These are phyloP conservation scores for Rubia tinctorum DNA, from an alignment of 305 asterid species.

Conservation along the genomic window DNA sequence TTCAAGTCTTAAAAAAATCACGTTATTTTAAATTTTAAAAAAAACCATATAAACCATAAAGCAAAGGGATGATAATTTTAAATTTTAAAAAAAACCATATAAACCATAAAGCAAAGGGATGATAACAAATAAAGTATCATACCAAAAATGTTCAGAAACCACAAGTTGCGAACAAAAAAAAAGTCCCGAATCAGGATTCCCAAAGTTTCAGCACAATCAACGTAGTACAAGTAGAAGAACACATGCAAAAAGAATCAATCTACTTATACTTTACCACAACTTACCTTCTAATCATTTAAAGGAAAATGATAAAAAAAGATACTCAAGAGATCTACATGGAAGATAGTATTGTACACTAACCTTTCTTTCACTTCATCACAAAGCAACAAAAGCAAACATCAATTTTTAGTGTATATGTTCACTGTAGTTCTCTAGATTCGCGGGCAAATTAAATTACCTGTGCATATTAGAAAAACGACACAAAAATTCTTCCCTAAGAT, in stretches of 20 bases:
- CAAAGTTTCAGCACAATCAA: background rate
- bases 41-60: background rate
- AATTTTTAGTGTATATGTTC: too few species aligned
- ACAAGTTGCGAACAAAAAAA: background rate
- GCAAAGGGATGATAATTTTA: too few species aligned
- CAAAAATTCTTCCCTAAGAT: too few species aligned
- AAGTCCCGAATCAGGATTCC: background rate
- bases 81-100: background rate
- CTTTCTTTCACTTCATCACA: background rate
- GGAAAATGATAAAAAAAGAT: background rate
- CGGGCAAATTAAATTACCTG: background rate
- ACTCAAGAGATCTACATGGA: constrained; percentile 9
- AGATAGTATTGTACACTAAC: background rate
- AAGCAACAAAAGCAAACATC: background rate
- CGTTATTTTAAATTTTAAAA: too few species aligned
- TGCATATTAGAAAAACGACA: too few species aligned
- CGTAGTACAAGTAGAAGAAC: background rate
- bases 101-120: too few species aligned
- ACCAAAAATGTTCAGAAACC: background rate
- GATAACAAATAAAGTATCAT: too few species aligned
- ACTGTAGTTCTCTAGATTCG: background rate
- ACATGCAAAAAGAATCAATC: constrained; percentile 12
- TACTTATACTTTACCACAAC: background rate
- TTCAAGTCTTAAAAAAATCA: too few species aligned
- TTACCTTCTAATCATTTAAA: constrained; percentile 3